phyloP scores from a whole-genome alignment of 345 rosid genomes.

The Hypericum perforatum region DNA sequence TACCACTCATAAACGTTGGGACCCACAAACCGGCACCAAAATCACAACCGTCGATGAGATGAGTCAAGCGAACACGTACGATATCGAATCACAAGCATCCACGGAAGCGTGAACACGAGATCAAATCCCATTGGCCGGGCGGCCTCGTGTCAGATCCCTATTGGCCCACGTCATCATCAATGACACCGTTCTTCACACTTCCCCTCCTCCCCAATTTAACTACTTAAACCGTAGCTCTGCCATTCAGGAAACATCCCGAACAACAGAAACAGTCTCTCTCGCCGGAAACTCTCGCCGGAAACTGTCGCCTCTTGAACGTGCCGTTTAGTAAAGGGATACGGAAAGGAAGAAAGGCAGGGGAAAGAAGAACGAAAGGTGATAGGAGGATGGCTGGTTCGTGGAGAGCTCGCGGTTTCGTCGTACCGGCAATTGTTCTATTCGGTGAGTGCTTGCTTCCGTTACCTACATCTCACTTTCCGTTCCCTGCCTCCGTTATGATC shows the following conservation, averaged over 20 bases:
- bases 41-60: too few relatives aligned
- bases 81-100: slow-evolving; percentile 21
- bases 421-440: slow-evolving; percentile 37
- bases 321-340: not conserved
- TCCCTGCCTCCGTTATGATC: not conserved
- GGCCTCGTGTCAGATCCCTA: not conserved
- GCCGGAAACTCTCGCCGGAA: not conserved
- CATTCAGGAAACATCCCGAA: not conserved
- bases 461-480: slow-evolving; percentile 8
- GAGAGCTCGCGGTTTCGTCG: slow-evolving; percentile 45
- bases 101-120: slow-evolving; percentile 34
- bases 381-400: slow-evolving; percentile 41
- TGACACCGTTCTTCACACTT: slow-evolving; percentile 33
- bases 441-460: slow-evolving; percentile 32
- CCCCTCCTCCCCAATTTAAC: slow-evolving; percentile 1
- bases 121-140: slow-evolving; percentile 29
- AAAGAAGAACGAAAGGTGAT: not conserved
- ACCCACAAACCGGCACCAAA: not conserved
- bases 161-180: slow-evolving; percentile 55
- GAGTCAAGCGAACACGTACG: slow-evolving; percentile 12
- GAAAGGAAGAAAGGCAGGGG: not conserved
- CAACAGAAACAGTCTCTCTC: slow-evolving; percentile 1
- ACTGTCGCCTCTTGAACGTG: not conserved
- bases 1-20: not conserved
- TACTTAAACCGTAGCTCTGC: not conserved